phyloP scores from a whole-genome alignment of 1,139 yeast genomes.

The Taphrina confusa region DNA sequence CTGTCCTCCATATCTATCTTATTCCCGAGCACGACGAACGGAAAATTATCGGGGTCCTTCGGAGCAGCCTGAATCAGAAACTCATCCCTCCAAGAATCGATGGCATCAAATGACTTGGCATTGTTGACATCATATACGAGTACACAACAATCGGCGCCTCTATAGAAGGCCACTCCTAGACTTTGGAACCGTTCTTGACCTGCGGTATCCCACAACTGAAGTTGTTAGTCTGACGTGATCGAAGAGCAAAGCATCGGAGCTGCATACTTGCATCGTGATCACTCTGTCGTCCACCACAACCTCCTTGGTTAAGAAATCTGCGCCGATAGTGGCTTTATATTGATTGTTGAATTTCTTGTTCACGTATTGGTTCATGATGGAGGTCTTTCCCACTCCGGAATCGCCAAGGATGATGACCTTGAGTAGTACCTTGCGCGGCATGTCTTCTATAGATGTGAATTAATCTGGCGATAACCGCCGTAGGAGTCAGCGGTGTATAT shows the following conservation, averaged over 20 bases:
- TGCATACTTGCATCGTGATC: slow-evolving; percentile 62
- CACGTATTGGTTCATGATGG: slow-evolving; percentile 78
- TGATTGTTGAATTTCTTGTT: slow-evolving; percentile 93
- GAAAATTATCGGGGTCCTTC: slow-evolving; percentile 89
- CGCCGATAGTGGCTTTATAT: slow-evolving; percentile 97
- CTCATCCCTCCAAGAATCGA: slow-evolving; percentile 93
- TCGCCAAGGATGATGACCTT: slow-evolving; percentile 89
- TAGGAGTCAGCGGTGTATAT: no score
- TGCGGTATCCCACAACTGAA: slow-evolving; percentile 86
- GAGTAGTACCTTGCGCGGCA: slow-evolving; percentile 64
- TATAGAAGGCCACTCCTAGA: slow-evolving; percentile 92
- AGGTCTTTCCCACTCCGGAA: slow-evolving; percentile 97
- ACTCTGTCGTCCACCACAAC: slow-evolving; percentile 76
- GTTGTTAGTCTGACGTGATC: background rate
- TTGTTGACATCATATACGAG: slow-evolving; percentile 92
- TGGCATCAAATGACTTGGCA: slow-evolving; percentile 84
- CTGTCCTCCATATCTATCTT: slow-evolving; percentile 92
- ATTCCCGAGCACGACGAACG: slow-evolving; percentile 91
- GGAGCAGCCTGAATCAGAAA: slow-evolving; percentile 91
- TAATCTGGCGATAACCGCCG: no score
- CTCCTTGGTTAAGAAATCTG: slow-evolving; percentile 92
- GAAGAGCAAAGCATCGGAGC: slow-evolving; percentile 41
- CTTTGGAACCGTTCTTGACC: slow-evolving; percentile 90
- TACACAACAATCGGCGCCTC: slow-evolving; percentile 99
- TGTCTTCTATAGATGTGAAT: no score